Evolutionary conservation across 345 rosid species (phyloP), one percentile per base, ranked within the genome.

Genomic region (Clausena lansium): DNA sequence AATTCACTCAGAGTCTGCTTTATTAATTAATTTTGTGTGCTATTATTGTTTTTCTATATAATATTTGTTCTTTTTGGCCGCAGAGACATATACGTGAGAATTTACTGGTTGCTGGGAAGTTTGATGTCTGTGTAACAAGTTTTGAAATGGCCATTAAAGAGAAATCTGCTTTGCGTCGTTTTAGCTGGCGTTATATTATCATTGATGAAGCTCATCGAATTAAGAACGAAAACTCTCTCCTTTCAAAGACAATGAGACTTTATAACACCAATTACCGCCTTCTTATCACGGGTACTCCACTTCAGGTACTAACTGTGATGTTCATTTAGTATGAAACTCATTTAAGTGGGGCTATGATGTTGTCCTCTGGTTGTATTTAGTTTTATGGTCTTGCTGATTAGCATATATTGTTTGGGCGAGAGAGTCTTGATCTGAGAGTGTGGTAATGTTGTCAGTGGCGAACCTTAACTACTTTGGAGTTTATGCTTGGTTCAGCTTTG

Each of bases 111-210:
- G 98, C 99, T 73, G 98, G 99, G 71, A 97, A 97, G 87, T 97
- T 97, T 84, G 98, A 97, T 92, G 91, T 97, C 8, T 94, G 98
- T 62, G 98, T 96, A 75, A 96, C 99, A 61, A 96, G 99, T 84
- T 96, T 96, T 87, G 98, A 97, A 86, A 97, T 97, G 99, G 99
- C 98, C 77, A 97, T 97, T 77, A 97, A 97, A 82, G 99, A 97
- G 91, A 96, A 94, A 84, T 36, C 94, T 82, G 78, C 92, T 19
- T 79, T 96, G 80, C 98, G 94, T 54, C 97, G 98, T 58, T 97
- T 97, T 82, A 97, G 97, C 83, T 94, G 99, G 98, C 95, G 99
- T 17, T 97, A 92, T 84, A 94, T 94, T 71, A 90, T 94, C 72
- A 96, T 96, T 81, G 99, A 95, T 80, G 99, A 95, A 87, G 99